Evolutionary conservation across 2,329 filamentous ascomycete species (phyloP).

Genomic region (Trichoderma cornu-damae): DNA sequence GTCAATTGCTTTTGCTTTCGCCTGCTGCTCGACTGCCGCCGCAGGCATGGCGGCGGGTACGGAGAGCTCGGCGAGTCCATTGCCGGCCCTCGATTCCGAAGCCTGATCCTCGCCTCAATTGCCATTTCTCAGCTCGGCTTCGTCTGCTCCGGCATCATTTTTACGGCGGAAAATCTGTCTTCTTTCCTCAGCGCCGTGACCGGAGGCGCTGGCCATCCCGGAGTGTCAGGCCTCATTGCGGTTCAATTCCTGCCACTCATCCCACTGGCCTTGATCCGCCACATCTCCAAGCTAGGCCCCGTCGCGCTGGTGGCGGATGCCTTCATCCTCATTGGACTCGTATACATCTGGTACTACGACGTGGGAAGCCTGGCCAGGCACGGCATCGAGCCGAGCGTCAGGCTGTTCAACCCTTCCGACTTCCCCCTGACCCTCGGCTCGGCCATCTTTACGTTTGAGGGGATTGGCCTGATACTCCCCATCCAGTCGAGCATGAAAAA

Average conservation of each 20-base stretch:
- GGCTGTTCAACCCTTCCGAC: conserved; percentile 62
- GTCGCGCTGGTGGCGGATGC: conserved; percentile 64
- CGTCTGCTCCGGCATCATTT: conserved; percentile 72
- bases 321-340: conserved; percentile 65
- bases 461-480: conserved; percentile 69
- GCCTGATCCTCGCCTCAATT: conserved; percentile 63
- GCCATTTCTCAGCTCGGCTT: conserved; percentile 72
- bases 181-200: conserved; percentile 62
- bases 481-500: conserved; percentile 72
- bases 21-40: conserved; percentile 62
- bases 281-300: conserved; percentile 68
- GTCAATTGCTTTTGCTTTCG: conserved; percentile 68
- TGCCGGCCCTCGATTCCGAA: conserved; percentile 57
- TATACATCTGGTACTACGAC: conserved; percentile 71
- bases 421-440: conserved; percentile 69
- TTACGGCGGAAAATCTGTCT: conserved; percentile 67
- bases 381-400: conserved; percentile 57
- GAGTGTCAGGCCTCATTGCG: conserved; percentile 53
- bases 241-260: conserved; percentile 61
- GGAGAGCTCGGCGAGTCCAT: conserved; percentile 67
- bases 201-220: conserved; percentile 44
- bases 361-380: conserved; percentile 49
- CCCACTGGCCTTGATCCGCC: conserved; percentile 64
- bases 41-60: conserved; percentile 62
- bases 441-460: conserved; percentile 74